These are phyloP conservation scores for Phlegmacium glaucopus DNA, from an alignment of 768 basidiomycete species.

Conservation along the genomic window DNA sequence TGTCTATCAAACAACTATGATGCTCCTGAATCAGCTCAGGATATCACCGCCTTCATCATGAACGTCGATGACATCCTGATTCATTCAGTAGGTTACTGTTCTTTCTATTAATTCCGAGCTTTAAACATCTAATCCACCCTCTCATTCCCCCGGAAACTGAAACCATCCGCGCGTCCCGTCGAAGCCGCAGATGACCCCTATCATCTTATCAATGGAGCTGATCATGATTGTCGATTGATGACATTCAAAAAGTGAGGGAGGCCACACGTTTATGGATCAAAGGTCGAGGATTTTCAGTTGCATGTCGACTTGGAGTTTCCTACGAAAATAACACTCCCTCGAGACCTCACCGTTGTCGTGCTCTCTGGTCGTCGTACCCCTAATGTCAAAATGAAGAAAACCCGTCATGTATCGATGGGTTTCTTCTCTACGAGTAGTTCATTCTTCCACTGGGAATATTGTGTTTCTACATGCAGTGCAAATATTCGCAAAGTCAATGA, in stretches of 20 bases:
- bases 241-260: conserved; percentile 80
- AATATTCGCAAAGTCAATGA: no score
- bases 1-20: conserved; percentile 97
- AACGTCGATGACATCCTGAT: conserved; percentile 73
- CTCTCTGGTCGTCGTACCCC: no score
- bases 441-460: no score
- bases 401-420: no score
- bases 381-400: no score
- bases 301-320: conserved; percentile 71
- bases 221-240: conserved; percentile 96
- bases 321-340: no score
- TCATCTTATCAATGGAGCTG: conserved; percentile 84
- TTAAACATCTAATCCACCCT: conserved; percentile 2
- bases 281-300: conserved; percentile 87
- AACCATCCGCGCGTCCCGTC: conserved; percentile 73
- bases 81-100: conserved; percentile 66
- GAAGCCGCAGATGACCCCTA: conserved; percentile 70
- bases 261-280: conserved; percentile 97
- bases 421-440: no score
- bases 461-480: no score
- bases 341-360: no score
- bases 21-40: conserved; percentile 74
- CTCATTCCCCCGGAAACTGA: conserved; percentile 65
- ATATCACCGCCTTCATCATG: conserved; percentile 86
- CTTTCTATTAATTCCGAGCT: background rate